Evolutionary conservation across 1,284 basidiomycete genomes (phyloP).

Genomic region (Ustilago xerochloae): DNA sequence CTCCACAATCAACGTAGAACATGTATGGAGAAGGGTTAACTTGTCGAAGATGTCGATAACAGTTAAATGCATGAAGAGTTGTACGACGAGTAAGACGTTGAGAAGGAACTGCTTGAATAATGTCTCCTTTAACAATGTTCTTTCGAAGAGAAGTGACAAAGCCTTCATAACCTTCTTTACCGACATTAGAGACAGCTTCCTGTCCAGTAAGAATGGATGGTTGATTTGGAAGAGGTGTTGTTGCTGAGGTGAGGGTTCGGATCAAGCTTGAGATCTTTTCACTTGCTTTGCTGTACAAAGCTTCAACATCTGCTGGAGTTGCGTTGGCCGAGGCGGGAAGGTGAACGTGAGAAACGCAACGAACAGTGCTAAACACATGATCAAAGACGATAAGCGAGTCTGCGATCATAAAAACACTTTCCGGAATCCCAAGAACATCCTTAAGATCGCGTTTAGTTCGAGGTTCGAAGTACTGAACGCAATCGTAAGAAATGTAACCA

Average conservation of each 20-base stretch:
- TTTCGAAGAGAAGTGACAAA: constrained; percentile 94
- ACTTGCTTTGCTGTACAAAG: constrained; percentile 46
- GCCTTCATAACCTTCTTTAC: constrained; percentile 88
- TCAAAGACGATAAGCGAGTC: constrained; percentile 96
- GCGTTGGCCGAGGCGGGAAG: constrained; percentile 73
- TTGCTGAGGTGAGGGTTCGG: constrained; percentile 33
- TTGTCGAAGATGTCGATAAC: constrained; percentile 88
- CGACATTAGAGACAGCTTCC: constrained; percentile 84
- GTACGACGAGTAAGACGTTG: constrained; percentile 89
- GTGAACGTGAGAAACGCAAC: constrained; percentile 93
- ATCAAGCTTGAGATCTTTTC: constrained; percentile 44
- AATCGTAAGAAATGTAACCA: constrained; percentile 97
- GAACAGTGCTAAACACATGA: constrained; percentile 93
- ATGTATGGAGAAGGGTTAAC: constrained; percentile 99
- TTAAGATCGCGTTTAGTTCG: constrained; percentile 73
- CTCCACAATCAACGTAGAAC: constrained; percentile 92
- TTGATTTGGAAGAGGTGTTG: constrained; percentile 74
- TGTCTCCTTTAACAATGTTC: constrained; percentile 94
- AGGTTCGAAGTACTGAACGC: constrained; percentile 91
- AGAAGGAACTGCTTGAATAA: constrained; percentile 98
- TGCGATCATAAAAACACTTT: constrained; percentile 95
- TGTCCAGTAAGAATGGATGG: constrained; percentile 67
- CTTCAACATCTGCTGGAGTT: constrained; percentile 70
- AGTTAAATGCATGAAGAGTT: constrained; percentile 94
- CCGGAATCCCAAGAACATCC: constrained; percentile 84